These are phyloP conservation scores for Bruguiera gymnorhiza DNA, from an alignment of 345 rosid species.

Conservation along the genomic window DNA sequence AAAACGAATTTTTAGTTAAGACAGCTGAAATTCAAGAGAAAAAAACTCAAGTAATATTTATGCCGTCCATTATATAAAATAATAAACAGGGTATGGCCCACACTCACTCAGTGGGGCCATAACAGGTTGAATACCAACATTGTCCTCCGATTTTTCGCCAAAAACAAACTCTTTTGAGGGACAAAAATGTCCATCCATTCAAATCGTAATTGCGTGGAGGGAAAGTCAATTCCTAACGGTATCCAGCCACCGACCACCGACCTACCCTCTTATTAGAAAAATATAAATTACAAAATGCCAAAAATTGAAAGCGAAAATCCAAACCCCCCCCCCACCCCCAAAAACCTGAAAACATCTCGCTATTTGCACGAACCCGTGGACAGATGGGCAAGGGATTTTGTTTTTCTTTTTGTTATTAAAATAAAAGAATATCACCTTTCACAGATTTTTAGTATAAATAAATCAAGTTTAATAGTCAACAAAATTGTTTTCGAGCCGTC, in stretches of 20 bases:
- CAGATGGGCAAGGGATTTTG: background rate
- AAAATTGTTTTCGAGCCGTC: no score
- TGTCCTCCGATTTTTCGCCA: background rate
- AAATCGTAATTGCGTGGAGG: slow-evolving; percentile 45
- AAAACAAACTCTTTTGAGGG: slow-evolving; percentile 20
- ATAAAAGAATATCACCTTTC: no score
- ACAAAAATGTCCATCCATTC: slow-evolving; percentile 32
- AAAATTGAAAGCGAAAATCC: background rate
- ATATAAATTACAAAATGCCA: background rate
- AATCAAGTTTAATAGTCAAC: no score
- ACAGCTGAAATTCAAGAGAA: no score
- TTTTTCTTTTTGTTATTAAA: background rate
- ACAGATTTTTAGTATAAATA: no score
- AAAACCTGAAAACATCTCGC: background rate
- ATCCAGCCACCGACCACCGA: slow-evolving; percentile 92
- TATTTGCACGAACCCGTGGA: background rate
- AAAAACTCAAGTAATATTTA: no score
- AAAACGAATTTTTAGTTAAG: no score
- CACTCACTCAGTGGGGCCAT: background rate
- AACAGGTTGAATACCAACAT: background rate
- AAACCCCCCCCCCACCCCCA: background rate
- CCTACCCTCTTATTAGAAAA: slow-evolving; percentile 30
- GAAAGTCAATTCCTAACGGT: slow-evolving; percentile 83
- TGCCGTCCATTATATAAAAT: background rate
- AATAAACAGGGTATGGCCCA: background rate